Conservation (phyloP, 768 basidiomycete genomes). For the Russula earlei region DNA sequence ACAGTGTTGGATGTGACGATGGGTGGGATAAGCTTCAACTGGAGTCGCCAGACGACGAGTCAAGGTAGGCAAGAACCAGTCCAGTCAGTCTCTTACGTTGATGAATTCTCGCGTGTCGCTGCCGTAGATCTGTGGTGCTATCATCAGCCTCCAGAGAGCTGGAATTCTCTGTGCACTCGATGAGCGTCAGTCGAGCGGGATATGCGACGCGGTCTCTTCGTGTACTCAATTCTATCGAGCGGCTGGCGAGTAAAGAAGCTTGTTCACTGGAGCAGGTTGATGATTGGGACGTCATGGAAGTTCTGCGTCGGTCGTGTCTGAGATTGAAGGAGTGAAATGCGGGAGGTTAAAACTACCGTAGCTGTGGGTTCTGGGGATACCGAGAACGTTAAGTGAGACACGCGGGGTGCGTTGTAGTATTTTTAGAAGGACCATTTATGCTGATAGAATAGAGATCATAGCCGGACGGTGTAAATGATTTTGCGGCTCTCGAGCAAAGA, state of each 20-base stretch:
- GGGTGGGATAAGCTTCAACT: slow-evolving; percentile 25
- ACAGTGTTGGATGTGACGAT: slow-evolving; percentile 19
- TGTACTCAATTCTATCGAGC: neutral
- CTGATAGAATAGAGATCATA: too few species aligned
- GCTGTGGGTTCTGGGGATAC: too few species aligned
- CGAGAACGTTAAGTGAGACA: too few species aligned
- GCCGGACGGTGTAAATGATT: too few species aligned
- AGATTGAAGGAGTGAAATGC: neutral
- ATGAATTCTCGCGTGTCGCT: neutral
- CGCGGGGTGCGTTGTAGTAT: too few species aligned
- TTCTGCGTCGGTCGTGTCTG: slow-evolving; percentile 1
- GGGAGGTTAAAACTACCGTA: neutral
- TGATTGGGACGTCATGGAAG: slow-evolving; percentile 1
- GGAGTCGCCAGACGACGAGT: slow-evolving; percentile 23
- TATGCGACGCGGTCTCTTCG: slow-evolving; percentile 30
- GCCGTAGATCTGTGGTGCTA: slow-evolving; percentile 34
- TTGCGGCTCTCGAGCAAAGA: too few species aligned
- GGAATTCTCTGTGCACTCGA: slow-evolving; percentile 39
- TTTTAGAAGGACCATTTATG: too few species aligned
- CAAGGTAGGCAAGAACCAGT: neutral
- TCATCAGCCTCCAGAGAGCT: slow-evolving; percentile 35
- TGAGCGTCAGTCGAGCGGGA: slow-evolving; percentile 43
- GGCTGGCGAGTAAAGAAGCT: neutral
- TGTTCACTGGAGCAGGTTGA: neutral
- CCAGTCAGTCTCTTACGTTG: neutral